Base-by-base conservation (phyloP, 2,329 filamentous ascomycete species). In the Colletotrichum truncatum region DNA sequence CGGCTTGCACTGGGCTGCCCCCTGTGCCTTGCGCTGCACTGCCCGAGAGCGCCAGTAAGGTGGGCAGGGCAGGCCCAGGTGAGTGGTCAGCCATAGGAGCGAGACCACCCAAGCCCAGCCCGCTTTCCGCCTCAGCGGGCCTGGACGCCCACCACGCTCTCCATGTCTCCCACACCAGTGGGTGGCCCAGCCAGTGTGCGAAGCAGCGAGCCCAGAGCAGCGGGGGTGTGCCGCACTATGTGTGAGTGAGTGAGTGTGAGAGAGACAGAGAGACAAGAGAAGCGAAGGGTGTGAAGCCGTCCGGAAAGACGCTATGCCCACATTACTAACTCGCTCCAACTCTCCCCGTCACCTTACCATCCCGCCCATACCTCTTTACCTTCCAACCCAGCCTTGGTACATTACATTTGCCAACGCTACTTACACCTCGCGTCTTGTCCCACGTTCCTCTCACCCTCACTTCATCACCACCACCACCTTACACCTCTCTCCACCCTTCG, bases 281-380 rank as follows among this genome's bases (percentile, higher is more conserved):
- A 6, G 30, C 11, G 39, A 26, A 14, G 53, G 55, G 55, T 59
- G 56, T 59, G 34, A 52, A 52, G 52, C 62, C 62, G 48, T 53
- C 62, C 48, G 48, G 57, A 53, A 62, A 62, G 62, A 26, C 56
- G 62, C 56, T 54, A 46, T 59, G 61, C 56, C 62, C 62, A 62
- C 56, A 65, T 65, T 65, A 62, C 62, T 65, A 65, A 65, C 62
- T 54, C 62, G 12, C 18, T 61, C 58, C 38, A 43, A 64, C 55
- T 51, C 55, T 59, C 45, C 14, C 54, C 53, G 36, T 64, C 28
- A 49, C 61, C 61, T 53, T 39, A 38, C 38, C 54, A 49, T 39
- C 41, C 56, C 26, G 46, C 46, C 32, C 55, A 30, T 46, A 48
- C 56, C 62, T 46, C 21, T 30, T 45, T 14, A 55, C 58, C 30